Evolutionary conservation across 2,329 filamentous ascomycete species (phyloP).

Genomic region (Ambrosiella beaveri): DNA sequence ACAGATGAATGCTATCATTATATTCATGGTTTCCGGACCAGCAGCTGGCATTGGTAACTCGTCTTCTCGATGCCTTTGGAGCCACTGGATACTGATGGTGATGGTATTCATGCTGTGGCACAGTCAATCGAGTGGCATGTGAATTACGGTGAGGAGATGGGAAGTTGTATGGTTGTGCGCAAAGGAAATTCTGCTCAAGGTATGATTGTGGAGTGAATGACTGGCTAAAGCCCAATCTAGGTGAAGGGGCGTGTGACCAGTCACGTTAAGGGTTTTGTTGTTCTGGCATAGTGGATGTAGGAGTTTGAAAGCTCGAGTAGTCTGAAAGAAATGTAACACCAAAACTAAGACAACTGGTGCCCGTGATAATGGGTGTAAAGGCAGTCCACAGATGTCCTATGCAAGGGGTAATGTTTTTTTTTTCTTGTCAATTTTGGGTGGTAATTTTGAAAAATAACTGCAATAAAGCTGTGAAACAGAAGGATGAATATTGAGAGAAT

Average conservation of each 20-base stretch:
- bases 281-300: no score
- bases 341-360: not conserved
- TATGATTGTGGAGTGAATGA: conserved; percentile 9
- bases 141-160: conserved; percentile 6
- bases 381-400: not conserved
- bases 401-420: not conserved
- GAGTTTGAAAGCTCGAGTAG: not conserved
- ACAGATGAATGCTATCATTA: conserved; percentile 1
- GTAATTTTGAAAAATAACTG: no score
- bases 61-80: not conserved
- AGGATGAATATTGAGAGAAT: no score
- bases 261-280: not conserved
- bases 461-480: not conserved
- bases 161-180: not conserved
- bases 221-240: conserved; percentile 14
- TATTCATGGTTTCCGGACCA: not conserved
- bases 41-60: no score
- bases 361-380: not conserved
- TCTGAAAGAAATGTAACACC: not conserved
- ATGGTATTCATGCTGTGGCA: conserved; percentile 2
- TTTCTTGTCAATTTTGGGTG: not conserved
- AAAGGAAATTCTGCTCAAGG: conserved; percentile 2
- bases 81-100: not conserved
- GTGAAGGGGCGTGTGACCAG: conserved; percentile 7
- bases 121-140: conserved; percentile 3